Percentiles rank a stretch among this genome's conserved stretches.
phyloP scores from a whole-genome alignment of 176 grass and related monocot species.

The Oryza brachyantha region DNA sequence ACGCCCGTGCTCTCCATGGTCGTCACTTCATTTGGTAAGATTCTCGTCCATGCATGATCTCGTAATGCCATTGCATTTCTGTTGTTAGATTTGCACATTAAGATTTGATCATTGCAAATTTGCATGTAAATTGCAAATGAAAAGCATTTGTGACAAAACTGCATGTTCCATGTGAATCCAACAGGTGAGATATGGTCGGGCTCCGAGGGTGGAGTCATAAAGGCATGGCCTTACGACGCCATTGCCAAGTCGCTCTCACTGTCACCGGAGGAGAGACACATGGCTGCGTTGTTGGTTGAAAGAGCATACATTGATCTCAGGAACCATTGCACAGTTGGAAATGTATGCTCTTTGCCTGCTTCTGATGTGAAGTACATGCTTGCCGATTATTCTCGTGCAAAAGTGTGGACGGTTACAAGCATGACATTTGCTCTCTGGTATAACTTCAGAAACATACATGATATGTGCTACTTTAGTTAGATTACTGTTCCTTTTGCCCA shows the following conservation, averaged over 20 bases:
- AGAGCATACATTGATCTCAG: conserved; percentile 87
- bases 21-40: conserved; percentile 72
- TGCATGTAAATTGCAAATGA: conserved; percentile 5
- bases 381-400: conserved; percentile 63
- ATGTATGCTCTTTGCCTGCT: conserved; percentile 76
- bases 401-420: conserved; percentile 79
- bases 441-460: conserved; percentile 19
- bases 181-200: conserved; percentile 96
- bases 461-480: background rate
- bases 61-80: background rate
- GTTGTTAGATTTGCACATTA: background rate
- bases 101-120: conserved; percentile 12
- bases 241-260: conserved; percentile 87
- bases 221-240: conserved; percentile 88
- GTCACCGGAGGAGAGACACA: conserved; percentile 75
- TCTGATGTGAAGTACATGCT: conserved; percentile 77
- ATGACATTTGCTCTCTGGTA: conserved; percentile 93
- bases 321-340: conserved; percentile 74
- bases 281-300: conserved; percentile 81
- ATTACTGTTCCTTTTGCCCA: background rate
- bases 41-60: conserved; percentile 12
- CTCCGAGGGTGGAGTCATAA: conserved; percentile 80
- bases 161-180: conserved; percentile 18
- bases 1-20: conserved; percentile 87
- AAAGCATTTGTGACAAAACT: conserved; percentile 10